Base-by-base conservation (phyloP, 768 basidiomycete species). In the Calocybe indica region DNA sequence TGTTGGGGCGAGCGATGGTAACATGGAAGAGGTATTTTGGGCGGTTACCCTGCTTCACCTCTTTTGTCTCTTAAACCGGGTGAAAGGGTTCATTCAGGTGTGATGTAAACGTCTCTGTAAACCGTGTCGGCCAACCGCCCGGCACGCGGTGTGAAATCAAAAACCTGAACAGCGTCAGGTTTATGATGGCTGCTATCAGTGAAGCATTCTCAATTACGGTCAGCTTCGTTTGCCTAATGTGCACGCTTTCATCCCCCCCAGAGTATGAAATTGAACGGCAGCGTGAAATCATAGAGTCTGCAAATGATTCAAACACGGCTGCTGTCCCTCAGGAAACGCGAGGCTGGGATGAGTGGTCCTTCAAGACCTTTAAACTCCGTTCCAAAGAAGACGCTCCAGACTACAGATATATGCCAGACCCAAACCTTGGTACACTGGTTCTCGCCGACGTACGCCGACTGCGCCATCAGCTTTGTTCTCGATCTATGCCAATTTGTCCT, bases 321-420 rank as follows among this genome's bases (percentile, higher is more conserved):
- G 47, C 64, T 0, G 78, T 98, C 0, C 58, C 70, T 6, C 93
- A 94, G 65, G 92, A 97, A 63, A 98, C 95, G 5, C 82, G 92
- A 15, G 90, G 92, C 2, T 92, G 93, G 57, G 82, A 97, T 62
- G 89, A 93, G 57, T 68, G 82, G 49, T 80, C 74, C 2, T 84
- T 84, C 31, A 78, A 87, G 60, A 98, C 96, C 0, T 93, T 82
- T 65, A 76, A 72, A 31, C 66, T 98, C 37, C 76, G 96, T 37
- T 83, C 80, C 40, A 98, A 99, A 65, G 96, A 96, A 57, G 88
- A 93, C 55, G 86, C 92, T 0, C 92, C 89, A 1, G 96, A 99
- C 62, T 99, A 98, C 62, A 79, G 89, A 12, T 98, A 97, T 68
- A 95, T 99, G 91, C 96, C 96, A 0, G 96, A 99, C 62, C 84